Evolutionary conservation across 441 rosid species (phyloP), one percentile per base, ranked within the genome.

Genomic region (Populus hybrid): DNA sequence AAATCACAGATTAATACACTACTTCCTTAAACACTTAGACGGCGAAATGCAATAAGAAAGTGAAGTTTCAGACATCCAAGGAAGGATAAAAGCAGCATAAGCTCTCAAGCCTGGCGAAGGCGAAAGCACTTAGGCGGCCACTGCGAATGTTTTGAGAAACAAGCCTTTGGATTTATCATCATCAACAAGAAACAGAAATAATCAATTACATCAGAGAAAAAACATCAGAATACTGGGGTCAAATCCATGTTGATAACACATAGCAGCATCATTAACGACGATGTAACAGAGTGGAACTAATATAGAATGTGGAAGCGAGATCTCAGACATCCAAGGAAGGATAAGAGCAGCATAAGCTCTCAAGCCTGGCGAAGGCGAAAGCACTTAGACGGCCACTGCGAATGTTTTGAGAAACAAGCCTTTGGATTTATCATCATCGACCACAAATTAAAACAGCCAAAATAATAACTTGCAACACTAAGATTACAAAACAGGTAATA

Each of bases 311-410:
- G 4, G 3, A 29, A 29, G 31, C 2, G 64, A n/a, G 56, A 79
- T 77, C 50, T 85, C 88, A 83, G 86, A 85, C 88, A 87, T 82
- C 88, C 90, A 87, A 84, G 90, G 90, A 87, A 83, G 85, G 86
- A 83, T 42, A 42, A 26, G 29, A 53, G 77, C 87, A 82, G 87
- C 86, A 87, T 18, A 2, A 74, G 83, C 90, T 87, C 90, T 87
- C 90, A 74, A 85, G 87, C 88, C 88, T 38, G 80, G 85, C 87
- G 68, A 84, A 84, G 87, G 88, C 83, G 84, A 87, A 85, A 87
- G 86, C 86, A 78, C 86, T 86, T 72, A 68, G 88, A 74, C 81
- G 84, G 89, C 87, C 84, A 88, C 87, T 84, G 85, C 86, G 83
- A 88, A 84, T 83, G 86, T 80, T 78, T 73, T 71, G 84, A 87